Percentiles rank a stretch among this genome's conserved stretches.
Conservation (phyloP, 164 flowering plant genomes). For the Chloranthus sessilifolius region DNA sequence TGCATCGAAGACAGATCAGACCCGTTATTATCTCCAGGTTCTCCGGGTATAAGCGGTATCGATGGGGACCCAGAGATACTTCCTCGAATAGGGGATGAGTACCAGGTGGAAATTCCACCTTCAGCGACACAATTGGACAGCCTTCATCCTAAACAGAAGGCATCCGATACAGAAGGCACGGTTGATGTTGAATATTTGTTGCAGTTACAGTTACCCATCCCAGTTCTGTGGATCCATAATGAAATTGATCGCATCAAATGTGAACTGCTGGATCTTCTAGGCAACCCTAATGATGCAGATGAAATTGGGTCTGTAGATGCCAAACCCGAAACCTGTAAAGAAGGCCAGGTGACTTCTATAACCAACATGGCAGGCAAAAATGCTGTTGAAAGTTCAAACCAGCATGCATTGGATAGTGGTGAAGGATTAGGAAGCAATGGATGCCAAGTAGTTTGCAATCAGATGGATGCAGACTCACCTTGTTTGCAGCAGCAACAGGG, state of each 20-base stretch:
- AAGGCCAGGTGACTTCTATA: constrained; percentile 1
- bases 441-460: neutral
- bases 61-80: constrained; percentile 43
- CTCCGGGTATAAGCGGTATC: constrained; percentile 20
- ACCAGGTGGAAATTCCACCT: constrained; percentile 71
- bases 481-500: too few relatives aligned
- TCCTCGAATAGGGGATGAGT: constrained; percentile 71
- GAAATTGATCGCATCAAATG: constrained; percentile 16
- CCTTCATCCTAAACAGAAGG: constrained; percentile 7
- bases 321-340: constrained; percentile 9
- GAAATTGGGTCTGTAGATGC: constrained; percentile 9
- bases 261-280: constrained; percentile 7
- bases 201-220: constrained; percentile 43
- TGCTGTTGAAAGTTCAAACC: constrained; percentile 1
- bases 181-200: constrained; percentile 16
- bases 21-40: constrained; percentile 23
- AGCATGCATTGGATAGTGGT: neutral
- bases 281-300: constrained; percentile 3
- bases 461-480: constrained; percentile 33
- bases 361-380: neutral
- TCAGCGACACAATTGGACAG: constrained; percentile 20
- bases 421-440: constrained; percentile 2
- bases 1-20: constrained; percentile 25
- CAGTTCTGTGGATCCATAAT: constrained; percentile 39
- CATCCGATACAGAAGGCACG: constrained; percentile 12